Percentiles rank a stretch among this genome's conserved stretches.
Evolutionary conservation across 306 rosid species (phyloP).

Genomic region (Psophocarpus tetragonolobus): DNA sequence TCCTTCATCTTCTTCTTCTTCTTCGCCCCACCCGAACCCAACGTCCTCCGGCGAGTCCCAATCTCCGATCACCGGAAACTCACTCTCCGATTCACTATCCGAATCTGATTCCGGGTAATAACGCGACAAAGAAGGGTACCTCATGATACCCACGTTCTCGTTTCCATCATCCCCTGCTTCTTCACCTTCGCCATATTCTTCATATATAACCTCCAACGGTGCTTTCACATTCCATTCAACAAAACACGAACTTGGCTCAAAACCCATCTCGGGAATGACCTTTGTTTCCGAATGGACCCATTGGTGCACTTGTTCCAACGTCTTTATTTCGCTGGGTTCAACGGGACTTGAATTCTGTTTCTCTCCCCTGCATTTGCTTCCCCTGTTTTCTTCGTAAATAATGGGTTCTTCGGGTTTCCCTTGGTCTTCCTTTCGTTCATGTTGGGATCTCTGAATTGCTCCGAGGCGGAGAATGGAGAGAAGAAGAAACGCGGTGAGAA

Average conservation of each 20-base stretch:
- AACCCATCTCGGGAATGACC: constrained; percentile 27
- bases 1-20: constrained; percentile 71
- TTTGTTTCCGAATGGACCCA: constrained; percentile 35
- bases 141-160: constrained; percentile 22
- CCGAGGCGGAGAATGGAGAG: constrained; percentile 65
- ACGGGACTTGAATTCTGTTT: neutral
- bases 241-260: constrained; percentile 39
- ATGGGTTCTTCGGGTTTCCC: neutral
- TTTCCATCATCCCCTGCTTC: constrained; percentile 41
- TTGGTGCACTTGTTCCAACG: constrained; percentile 21
- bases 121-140: constrained; percentile 54
- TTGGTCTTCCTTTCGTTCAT: neutral
- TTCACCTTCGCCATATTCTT: constrained; percentile 56
- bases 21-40: constrained; percentile 58
- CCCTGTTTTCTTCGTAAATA: constrained; percentile 31
- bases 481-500: constrained; percentile 53
- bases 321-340: constrained; percentile 11
- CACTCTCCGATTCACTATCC: constrained; percentile 60
- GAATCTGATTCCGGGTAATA: constrained; percentile 83
- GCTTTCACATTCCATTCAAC: constrained; percentile 74
- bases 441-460: constrained; percentile 52
- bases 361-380: constrained; percentile 24
- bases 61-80: constrained; percentile 31
- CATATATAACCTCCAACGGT: constrained; percentile 83
- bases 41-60: constrained; percentile 53